A percentile compares a stretch with the other conserved stretches of the same genome.
phyloP scores from a whole-genome alignment of 352 stramenopile species.

The Peronospora farinosa region DNA sequence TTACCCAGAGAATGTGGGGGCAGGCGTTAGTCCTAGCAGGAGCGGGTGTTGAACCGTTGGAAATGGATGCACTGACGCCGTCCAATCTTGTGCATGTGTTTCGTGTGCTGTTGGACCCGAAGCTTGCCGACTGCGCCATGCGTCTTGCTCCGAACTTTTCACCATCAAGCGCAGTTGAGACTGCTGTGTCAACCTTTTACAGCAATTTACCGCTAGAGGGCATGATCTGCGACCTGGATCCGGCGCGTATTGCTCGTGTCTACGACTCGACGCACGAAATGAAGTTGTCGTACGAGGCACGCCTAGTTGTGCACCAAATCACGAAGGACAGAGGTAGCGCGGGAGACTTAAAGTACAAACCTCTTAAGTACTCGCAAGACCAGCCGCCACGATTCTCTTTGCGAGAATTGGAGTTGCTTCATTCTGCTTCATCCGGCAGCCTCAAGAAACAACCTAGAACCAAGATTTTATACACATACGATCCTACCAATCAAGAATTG shows the following conservation, averaged over 20 bases:
- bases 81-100: slow-evolving; percentile 44
- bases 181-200: slow-evolving; percentile 54
- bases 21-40: slow-evolving; percentile 41
- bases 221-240: slow-evolving; percentile 73
- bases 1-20: slow-evolving; percentile 46
- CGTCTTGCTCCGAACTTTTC: slow-evolving; percentile 39
- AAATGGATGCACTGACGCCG: slow-evolving; percentile 36
- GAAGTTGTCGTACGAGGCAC: slow-evolving; percentile 75
- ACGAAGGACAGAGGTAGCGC: slow-evolving; percentile 26
- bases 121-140: slow-evolving; percentile 35
- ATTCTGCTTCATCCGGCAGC: slow-evolving; percentile 21
- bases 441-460: slow-evolving; percentile 21
- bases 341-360: slow-evolving; percentile 65
- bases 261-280: slow-evolving; percentile 56
- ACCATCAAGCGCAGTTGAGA: slow-evolving; percentile 33
- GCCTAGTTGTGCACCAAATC: slow-evolving; percentile 47
- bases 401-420: slow-evolving; percentile 30
- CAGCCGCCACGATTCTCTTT: slow-evolving; percentile 47
- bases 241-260: slow-evolving; percentile 51
- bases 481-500: slow-evolving; percentile 24
- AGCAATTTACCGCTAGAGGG: slow-evolving; percentile 48
- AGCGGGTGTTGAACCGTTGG: slow-evolving; percentile 37
- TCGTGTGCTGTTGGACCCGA: slow-evolving; percentile 27
- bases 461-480: slow-evolving; percentile 29
- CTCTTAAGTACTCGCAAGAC: slow-evolving; percentile 57